A percentile compares a stretch with the other conserved stretches of the same genome.
phyloP scores from a whole-genome alignment of 2,329 filamentous ascomycete species.

The Ascochyta viciae-villosae region DNA sequence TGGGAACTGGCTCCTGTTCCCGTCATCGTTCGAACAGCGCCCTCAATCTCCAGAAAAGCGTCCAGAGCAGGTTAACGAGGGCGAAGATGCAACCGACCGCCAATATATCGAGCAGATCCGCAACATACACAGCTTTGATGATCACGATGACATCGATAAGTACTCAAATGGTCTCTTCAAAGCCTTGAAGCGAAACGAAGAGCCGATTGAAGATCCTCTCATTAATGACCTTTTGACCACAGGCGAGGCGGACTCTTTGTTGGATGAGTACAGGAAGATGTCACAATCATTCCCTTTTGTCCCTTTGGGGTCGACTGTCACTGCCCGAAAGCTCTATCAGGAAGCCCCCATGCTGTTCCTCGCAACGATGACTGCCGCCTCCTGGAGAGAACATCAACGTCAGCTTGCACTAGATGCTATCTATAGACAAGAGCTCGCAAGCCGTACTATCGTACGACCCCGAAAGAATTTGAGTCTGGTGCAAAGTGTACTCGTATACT shows the following conservation, averaged over 20 bases:
- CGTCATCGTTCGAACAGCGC: slow-evolving; percentile 32
- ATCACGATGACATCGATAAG: slow-evolving; percentile 19
- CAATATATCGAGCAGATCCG: slow-evolving; percentile 37
- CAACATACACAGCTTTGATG: slow-evolving; percentile 34
- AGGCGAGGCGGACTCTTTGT: slow-evolving; percentile 36
- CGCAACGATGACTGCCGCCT: slow-evolving; percentile 38
- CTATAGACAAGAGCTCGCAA: slow-evolving; percentile 41
- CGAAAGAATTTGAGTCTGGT: slow-evolving; percentile 38
- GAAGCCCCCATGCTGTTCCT: slow-evolving; percentile 44
- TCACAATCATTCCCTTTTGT: slow-evolving; percentile 42
- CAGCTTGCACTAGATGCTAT: slow-evolving; percentile 37
- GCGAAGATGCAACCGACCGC: slow-evolving; percentile 26
- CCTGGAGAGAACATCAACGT: slow-evolving; percentile 35
- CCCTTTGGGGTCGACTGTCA: slow-evolving; percentile 23
- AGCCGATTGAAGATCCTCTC: slow-evolving; percentile 29
- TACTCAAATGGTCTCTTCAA: slow-evolving; percentile 26
- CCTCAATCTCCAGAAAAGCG: slow-evolving; percentile 1
- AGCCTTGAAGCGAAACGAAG: slow-evolving; percentile 26
- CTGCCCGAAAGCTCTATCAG: slow-evolving; percentile 27
- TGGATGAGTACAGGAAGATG: slow-evolving; percentile 40
- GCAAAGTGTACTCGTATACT: slow-evolving; percentile 44
- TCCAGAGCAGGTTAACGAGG: slow-evolving; percentile 8
- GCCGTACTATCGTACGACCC: slow-evolving; percentile 42
- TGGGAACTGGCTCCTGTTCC: slow-evolving; percentile 39
- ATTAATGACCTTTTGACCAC: slow-evolving; percentile 28